Base-by-base conservation (phyloP, 495 filamentous ascomycete species). In the Lentithecium fluviatile region DNA sequence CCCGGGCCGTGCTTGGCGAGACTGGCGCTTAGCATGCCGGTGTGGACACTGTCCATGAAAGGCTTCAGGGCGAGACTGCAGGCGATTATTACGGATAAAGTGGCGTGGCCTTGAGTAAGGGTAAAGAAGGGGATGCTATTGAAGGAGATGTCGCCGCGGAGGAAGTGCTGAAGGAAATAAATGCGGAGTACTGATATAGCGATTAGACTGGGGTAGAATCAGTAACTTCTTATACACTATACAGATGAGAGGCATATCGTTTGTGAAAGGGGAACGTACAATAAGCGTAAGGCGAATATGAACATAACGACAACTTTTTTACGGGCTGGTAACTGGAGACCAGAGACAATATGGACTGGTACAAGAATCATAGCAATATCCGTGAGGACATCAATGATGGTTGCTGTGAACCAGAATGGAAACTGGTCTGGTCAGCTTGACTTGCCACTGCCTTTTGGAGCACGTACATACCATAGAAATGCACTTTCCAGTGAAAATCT, bases 61-160 rank as follows among this genome's bases (percentile, higher is more conserved):
- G 59, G 51, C 42, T 62, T 56, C 6, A 62, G 29, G 40, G 42
- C 52, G 23, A 38, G 52, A 11, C 26, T 56, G 45, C 59, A 56
- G 25, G 59, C 59, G 19, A 62, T 24, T 12, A 62, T 56, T 3
- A 62, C 43, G 7, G 51, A 62, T 40, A 62, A 51, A 13, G 59
- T 53, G 29, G 59, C 55, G 25, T 62, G 59, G 17, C 40, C 47
- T 56, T 62, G 59, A 5, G 51, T 62, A 10, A 45, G 37, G 21
- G 56, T 37, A n/a, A 51, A 42, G 23, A 49, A 62, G 8, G 59
- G 51, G 13, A 62, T 50, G 23, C 24, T 49, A 51, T 56, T 40
- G 42, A 56, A 62, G 19, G 59, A 17, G 11, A 52, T 40, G 17
- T 62, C 59, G 1, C 13, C 15, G 23, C 20, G 19, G 19, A 56